phyloP scores from a whole-genome alignment of 2,329 filamentous ascomycete species.

The Bipolaris sorokiniana region DNA sequence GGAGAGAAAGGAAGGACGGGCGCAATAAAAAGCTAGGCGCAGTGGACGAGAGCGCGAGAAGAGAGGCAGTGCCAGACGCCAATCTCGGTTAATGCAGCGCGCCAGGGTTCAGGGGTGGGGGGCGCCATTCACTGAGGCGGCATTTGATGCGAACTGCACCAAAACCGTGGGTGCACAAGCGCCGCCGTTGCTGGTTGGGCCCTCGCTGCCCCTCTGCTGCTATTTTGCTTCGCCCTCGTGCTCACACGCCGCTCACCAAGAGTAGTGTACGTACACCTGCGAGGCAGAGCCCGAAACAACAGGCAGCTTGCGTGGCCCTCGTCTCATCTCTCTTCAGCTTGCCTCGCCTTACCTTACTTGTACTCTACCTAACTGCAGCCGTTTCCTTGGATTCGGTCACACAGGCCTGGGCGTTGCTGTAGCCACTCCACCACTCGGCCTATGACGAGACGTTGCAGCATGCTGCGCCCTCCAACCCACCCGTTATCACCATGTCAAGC shows the following conservation, averaged over 20 bases:
- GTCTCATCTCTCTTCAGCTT: neutral
- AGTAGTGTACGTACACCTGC: neutral
- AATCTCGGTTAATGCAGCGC: constrained; percentile 8
- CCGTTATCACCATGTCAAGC: neutral
- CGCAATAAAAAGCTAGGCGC: constrained; percentile 22
- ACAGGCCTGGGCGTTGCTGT: neutral
- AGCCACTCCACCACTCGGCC: neutral
- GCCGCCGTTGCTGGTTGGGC: neutral
- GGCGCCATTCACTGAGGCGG: neutral
- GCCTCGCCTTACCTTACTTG: neutral
- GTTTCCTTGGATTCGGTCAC: neutral
- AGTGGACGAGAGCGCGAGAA: constrained; percentile 1
- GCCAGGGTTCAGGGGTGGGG: constrained; percentile 5
- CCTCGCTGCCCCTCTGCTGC: no score
- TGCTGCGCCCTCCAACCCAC: neutral
- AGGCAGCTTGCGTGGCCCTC: neutral
- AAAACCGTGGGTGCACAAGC: neutral
- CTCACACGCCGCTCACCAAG: no score
- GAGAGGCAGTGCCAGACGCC: constrained; percentile 6
- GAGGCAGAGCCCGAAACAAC: neutral
- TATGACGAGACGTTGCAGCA: constrained; percentile 6
- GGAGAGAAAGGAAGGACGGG: constrained; percentile 17
- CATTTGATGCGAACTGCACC: neutral
- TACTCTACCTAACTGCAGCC: no score
- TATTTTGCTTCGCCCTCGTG: no score